These are phyloP conservation scores for Pulveroboletus sp. DNA, from an alignment of 768 basidiomycete genomes.

Conservation along the genomic window DNA sequence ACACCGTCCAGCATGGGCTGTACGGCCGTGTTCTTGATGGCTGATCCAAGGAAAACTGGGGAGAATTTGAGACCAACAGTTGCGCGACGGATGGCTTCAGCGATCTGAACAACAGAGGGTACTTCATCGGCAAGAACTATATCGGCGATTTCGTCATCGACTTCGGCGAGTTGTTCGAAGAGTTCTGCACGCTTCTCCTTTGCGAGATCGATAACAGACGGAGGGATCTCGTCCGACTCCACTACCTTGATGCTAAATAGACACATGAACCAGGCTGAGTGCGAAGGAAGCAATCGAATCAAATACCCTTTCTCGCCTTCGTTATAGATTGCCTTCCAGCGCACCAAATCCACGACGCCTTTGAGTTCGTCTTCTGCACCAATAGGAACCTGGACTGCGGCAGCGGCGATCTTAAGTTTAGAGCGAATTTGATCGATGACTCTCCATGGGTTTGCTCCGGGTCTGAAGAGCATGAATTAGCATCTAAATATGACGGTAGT, in stretches of 20 bases:
- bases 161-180: conserved; percentile 93
- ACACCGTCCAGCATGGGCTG: conserved; percentile 94
- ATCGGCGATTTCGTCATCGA: conserved; percentile 93
- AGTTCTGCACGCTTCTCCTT: conserved; percentile 85
- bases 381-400: conserved; percentile 95
- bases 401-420: conserved; percentile 90
- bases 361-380: conserved; percentile 82
- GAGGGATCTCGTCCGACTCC: conserved; percentile 86
- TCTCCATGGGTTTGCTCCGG: conserved; percentile 96
- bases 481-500: not conserved
- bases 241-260: conserved; percentile 64
- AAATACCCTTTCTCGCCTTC: conserved; percentile 91
- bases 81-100: conserved; percentile 82
- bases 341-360: conserved; percentile 92
- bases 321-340: conserved; percentile 94
- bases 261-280: conserved; percentile 1
- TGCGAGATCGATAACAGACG: conserved; percentile 67
- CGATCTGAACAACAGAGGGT: conserved; percentile 71
- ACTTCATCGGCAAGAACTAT: conserved; percentile 82
- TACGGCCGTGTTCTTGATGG: conserved; percentile 95
- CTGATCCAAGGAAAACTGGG: conserved; percentile 95
- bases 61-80: conserved; percentile 89
- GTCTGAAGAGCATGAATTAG: conserved; percentile 41
- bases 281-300: not conserved
- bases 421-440: conserved; percentile 88